Evolutionary conservation across 2,329 filamentous ascomycete species (phyloP).

Genomic region (Drechslera avenae): DNA sequence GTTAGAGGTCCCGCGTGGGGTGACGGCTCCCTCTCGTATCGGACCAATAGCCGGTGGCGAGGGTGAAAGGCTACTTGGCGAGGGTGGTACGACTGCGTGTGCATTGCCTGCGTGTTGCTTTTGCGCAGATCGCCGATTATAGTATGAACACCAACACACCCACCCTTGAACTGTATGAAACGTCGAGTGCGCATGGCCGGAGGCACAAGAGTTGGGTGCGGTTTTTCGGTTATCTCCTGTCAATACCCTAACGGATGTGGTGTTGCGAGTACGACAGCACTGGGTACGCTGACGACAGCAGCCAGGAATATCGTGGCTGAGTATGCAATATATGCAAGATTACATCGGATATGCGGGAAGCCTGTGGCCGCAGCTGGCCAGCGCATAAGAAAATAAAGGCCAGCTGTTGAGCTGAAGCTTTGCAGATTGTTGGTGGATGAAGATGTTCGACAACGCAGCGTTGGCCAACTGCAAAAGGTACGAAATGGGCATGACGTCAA

Average conservation of each 20-base stretch:
- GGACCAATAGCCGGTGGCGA: conserved; percentile 1
- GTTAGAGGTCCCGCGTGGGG: conserved; percentile 8
- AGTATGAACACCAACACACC: background rate
- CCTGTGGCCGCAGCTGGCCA: background rate
- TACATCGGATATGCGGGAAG: background rate
- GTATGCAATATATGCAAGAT: background rate
- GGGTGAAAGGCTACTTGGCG: background rate
- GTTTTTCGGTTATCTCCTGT: too few species aligned
- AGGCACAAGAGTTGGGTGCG: background rate
- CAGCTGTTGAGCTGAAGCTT: background rate
- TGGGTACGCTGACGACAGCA: too few species aligned
- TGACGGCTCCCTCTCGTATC: background rate
- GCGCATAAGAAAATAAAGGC: background rate
- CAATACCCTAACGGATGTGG: too few species aligned
- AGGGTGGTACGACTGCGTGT: background rate
- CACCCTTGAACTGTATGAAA: background rate
- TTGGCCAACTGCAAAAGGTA: background rate
- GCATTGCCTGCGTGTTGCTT: conserved; percentile 1
- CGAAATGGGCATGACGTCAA: background rate
- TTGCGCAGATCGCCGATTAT: background rate
- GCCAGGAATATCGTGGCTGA: background rate
- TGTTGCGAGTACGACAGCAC: too few species aligned
- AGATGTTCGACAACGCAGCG: background rate
- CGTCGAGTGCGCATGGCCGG: background rate
- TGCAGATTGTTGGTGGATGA: background rate